Evolutionary conservation across 805 yeast species (phyloP).

Genomic region (Kluyveromyces nonfermentans): DNA sequence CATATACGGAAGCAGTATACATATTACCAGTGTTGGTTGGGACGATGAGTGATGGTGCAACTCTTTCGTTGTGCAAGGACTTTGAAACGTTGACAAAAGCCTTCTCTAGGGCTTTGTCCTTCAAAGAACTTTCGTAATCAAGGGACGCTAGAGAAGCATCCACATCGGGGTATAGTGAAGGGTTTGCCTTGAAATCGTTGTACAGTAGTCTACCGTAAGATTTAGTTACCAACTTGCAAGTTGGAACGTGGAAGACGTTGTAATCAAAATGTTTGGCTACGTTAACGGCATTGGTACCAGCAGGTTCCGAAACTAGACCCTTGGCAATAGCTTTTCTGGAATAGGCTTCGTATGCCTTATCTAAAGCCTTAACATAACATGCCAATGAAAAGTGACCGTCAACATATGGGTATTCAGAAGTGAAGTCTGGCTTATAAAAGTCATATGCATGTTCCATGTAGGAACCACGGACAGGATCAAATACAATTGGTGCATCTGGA

Average conservation of each 20-base stretch:
- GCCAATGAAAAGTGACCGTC: constrained; percentile 93
- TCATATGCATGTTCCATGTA: constrained; percentile 96
- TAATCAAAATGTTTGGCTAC: constrained; percentile 73
- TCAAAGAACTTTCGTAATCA: constrained; percentile 67
- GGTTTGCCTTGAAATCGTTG: constrained; percentile 75
- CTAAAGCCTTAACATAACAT: constrained; percentile 91
- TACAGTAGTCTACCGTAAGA: constrained; percentile 86
- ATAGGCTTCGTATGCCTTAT: constrained; percentile 74
- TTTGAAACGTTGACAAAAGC: constrained; percentile 71
- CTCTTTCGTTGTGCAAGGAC: constrained; percentile 55
- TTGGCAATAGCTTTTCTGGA: constrained; percentile 59
- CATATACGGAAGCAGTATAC: constrained; percentile 92
- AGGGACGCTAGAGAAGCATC: constrained; percentile 40
- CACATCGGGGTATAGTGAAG: constrained; percentile 53
- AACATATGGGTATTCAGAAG: constrained; percentile 91
- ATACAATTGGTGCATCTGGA: constrained; percentile 94
- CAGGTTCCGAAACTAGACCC: constrained; percentile 35
- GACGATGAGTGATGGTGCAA: constrained; percentile 69
- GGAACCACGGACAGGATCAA: constrained; percentile 83
- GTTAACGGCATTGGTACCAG: constrained; percentile 52
- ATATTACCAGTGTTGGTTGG: constrained; percentile 98
- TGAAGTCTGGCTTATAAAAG: constrained; percentile 96
- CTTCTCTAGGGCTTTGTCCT: constrained; percentile 78
- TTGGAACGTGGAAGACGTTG: constrained; percentile 96
- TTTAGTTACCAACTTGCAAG: constrained; percentile 89